Conservation (phyloP, 345 rosid species). For the Hirschfeldia incana region DNA sequence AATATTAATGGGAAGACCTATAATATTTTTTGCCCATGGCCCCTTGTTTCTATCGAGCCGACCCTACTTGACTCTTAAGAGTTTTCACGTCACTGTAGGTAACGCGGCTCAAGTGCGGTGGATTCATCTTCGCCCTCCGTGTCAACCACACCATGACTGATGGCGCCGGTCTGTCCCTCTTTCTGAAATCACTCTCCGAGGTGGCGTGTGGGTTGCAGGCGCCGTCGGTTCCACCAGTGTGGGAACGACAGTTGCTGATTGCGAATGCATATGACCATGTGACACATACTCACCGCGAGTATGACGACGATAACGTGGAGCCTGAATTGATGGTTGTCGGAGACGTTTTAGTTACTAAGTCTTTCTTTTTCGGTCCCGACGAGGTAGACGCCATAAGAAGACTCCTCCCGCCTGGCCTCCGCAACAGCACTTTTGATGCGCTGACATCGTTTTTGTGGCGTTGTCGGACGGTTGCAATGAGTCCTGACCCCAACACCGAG, state of each 20-base stretch:
- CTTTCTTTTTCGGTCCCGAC: slow-evolving; percentile 52
- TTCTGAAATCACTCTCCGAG: slow-evolving; percentile 48
- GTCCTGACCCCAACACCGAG: slow-evolving; percentile 49
- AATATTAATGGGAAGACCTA: no score
- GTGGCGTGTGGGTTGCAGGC: slow-evolving; percentile 39
- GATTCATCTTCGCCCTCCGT: slow-evolving; percentile 48
- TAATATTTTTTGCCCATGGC: no score
- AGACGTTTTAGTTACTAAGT: slow-evolving; percentile 42
- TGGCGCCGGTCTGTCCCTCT: slow-evolving; percentile 46
- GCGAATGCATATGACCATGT: slow-evolving; percentile 41
- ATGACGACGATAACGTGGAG: slow-evolving; percentile 45
- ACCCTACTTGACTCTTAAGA: no score
- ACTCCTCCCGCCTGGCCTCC: slow-evolving; percentile 43
- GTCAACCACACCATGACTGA: slow-evolving; percentile 56
- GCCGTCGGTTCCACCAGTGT: slow-evolving; percentile 46
- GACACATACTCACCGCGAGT: slow-evolving; percentile 51
- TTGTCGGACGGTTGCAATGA: slow-evolving; percentile 52
- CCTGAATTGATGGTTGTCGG: slow-evolving; percentile 19
- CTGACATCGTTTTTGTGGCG: slow-evolving; percentile 61
- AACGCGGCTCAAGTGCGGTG: slow-evolving; percentile 49
- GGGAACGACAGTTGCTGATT: slow-evolving; percentile 50
- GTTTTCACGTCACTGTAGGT: slow-evolving; percentile 31
- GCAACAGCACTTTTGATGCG: slow-evolving; percentile 40
- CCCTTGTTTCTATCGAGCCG: no score
- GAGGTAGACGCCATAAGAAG: slow-evolving; percentile 46